Percentiles rank a stretch among this genome's conserved stretches.
These are phyloP conservation scores for Aspergillus fructus DNA, from an alignment of 2,329 filamentous ascomycete genomes.

Conservation along the genomic window DNA sequence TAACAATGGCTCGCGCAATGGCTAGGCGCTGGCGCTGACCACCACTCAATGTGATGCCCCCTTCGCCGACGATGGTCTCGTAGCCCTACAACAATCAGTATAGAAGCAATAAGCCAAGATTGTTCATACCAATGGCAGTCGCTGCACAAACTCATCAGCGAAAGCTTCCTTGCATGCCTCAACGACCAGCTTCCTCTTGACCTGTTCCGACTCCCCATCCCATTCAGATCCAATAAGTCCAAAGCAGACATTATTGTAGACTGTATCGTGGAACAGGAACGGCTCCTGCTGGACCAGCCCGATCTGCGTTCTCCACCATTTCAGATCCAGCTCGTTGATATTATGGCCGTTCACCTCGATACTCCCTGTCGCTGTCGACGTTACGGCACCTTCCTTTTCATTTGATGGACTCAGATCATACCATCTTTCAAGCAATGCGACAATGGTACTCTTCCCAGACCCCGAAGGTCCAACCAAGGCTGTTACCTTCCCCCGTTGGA, in stretches of 20 bases:
- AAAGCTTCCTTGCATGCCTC: conserved; percentile 87
- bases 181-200: conserved; percentile 65
- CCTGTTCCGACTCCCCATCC: conserved; percentile 64
- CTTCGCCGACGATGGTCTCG: conserved; percentile 88
- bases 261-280: conserved; percentile 82
- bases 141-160: conserved; percentile 83
- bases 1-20: conserved; percentile 84
- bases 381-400: conserved; percentile 16
- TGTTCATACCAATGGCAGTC: conserved; percentile 58
- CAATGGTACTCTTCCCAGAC: conserved; percentile 48
- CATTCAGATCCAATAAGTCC: conserved; percentile 77
- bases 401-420: conserved; percentile 32
- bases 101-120: not conserved
- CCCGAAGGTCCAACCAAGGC: conserved; percentile 48
- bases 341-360: conserved; percentile 81
- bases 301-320: conserved; percentile 89
- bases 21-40: conserved; percentile 97
- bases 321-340: conserved; percentile 76
- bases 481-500: conserved; percentile 38
- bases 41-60: conserved; percentile 86
- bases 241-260: conserved; percentile 85
- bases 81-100: conserved; percentile 63
- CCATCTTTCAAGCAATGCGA: conserved; percentile 43
- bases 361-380: conserved; percentile 52
- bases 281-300: conserved; percentile 72